A percentile compares a stretch with the other conserved stretches of the same genome.
Conservation (phyloP, 495 filamentous ascomycete species). For the Podospora anserina region DNA sequence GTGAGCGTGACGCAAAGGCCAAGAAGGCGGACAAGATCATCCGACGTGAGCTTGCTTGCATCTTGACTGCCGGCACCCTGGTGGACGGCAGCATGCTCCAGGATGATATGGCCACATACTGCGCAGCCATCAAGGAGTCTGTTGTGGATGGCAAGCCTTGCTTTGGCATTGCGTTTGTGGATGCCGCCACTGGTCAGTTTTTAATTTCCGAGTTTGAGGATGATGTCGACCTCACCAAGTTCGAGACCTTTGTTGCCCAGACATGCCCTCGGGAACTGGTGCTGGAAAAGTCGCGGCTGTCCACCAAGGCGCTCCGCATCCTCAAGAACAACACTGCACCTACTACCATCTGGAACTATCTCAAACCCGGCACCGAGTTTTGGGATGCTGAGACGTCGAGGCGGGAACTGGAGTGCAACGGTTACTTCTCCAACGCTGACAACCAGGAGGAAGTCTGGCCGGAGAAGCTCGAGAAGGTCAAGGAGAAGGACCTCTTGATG, state of each 20-base stretch:
- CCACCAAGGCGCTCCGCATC: conserved; percentile 82
- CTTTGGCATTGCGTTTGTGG: conserved; percentile 92
- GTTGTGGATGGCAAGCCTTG: conserved; percentile 70
- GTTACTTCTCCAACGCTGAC: conserved; percentile 71
- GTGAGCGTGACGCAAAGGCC: conserved; percentile 68
- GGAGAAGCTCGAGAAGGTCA: conserved; percentile 63
- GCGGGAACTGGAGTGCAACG: conserved; percentile 75
- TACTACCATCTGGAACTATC: conserved; percentile 91
- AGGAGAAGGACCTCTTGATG: conserved; percentile 79
- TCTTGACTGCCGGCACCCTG: conserved; percentile 87
- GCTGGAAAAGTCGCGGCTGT: conserved; percentile 82
- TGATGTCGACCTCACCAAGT: conserved; percentile 91
- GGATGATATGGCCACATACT: conserved; percentile 96
- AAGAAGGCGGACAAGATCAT: conserved; percentile 86
- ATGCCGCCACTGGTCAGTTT: conserved; percentile 95
- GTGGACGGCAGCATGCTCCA: conserved; percentile 96
- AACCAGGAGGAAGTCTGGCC: conserved; percentile 73
- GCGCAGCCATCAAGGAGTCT: conserved; percentile 91
- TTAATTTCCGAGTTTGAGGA: conserved; percentile 87
- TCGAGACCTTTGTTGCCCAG: conserved; percentile 96
- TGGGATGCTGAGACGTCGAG: conserved; percentile 80
- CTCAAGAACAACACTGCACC: conserved; percentile 93
- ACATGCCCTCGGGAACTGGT: conserved; percentile 85
- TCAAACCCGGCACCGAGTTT: conserved; percentile 87
- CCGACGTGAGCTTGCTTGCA: conserved; percentile 80